Conservation (phyloP, 352 stramenopile species). For the Phytophthora citricola region DNA sequence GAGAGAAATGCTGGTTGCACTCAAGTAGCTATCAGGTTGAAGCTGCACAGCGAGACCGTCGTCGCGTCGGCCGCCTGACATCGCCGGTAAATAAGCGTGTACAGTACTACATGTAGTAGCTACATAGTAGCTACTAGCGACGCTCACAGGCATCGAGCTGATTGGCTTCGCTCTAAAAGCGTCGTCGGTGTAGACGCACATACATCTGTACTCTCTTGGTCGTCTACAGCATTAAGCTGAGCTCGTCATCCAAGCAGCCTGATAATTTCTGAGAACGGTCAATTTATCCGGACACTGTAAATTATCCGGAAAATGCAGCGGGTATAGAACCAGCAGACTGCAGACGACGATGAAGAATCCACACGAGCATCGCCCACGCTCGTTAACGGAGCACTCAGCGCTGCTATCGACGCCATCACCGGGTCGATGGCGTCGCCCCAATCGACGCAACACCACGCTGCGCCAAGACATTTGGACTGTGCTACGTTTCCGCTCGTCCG, state of each 20-base stretch:
- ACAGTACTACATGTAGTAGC: no score
- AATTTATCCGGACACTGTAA: not conserved
- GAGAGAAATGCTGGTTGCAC: slow-evolving; percentile 15
- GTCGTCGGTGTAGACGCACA: no score
- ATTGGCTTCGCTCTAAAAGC: no score
- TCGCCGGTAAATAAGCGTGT: not conserved
- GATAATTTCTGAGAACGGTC: not conserved
- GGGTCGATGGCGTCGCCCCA: slow-evolving; percentile 16
- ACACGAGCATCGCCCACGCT: slow-evolving; percentile 24
- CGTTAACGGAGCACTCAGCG: slow-evolving; percentile 40
- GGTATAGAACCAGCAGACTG: slow-evolving; percentile 13
- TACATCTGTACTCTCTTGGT: not conserved
- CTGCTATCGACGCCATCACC: slow-evolving; percentile 33
- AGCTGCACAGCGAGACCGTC: slow-evolving; percentile 6
- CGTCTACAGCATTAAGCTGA: not conserved
- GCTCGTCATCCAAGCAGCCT: not conserved
- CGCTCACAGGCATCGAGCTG: no score
- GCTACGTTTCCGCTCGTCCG: slow-evolving; percentile 60
- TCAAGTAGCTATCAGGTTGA: slow-evolving; percentile 11
- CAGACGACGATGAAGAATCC: slow-evolving; percentile 28
- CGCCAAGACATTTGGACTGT: slow-evolving; percentile 65
- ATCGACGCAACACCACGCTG: slow-evolving; percentile 26
- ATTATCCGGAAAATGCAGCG: slow-evolving; percentile 4
- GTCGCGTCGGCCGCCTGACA: not conserved
- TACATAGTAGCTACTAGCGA: no score